Base-by-base conservation (phyloP, 208 protist species). In the Leishmania mexicana region DNA sequence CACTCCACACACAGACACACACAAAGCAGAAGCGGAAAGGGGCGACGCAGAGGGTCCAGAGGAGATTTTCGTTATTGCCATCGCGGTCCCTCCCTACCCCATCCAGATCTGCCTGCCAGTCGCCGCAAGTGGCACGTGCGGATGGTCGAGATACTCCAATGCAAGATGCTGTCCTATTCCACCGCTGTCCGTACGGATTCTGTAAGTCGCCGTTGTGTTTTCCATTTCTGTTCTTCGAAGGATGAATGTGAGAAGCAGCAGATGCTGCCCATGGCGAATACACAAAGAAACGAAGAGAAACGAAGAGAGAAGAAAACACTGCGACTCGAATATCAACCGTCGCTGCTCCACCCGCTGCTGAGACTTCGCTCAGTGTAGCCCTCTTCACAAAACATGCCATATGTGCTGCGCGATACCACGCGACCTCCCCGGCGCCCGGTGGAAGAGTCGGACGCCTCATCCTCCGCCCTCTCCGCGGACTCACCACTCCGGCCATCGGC, bases 351-450 rank as follows among this genome's bases (percentile, higher is more conserved):
- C 21, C 90, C 90, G 38, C 78, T 87, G 78, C 86, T 84, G 19
- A 93, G 85, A 11, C 83, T 78, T 35, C 77, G 51, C 65, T 93
- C 89, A 10, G 54, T 77, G 83, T 95, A 92, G 64, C 77, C 89
- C 28, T 92, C 86, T 64, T 94, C 85, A 47, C 85, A 87, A 75
- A 84, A 94, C 51, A 93, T 83, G 24, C 86, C 85, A 68, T 93
- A 90, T 24, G 67, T 80, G 17, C 65, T 51, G 57, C 38, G 64
- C 35, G 60, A 35, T 21, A 3, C 47, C 47, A 35, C 53, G 42
- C 31, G 13, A 15, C 8, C 24, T 28, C 28, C 5, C 21, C 35
- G 62, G n/a, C 81, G 54, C 51, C 67, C 17, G 21, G 76, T 70
- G 21, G 78, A 79, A 28, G 57, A 62, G 21, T 51, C 45, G 21